phyloP scores from a whole-genome alignment of 1,139 yeast genomes.

The Blastobotrys raffinosifermentans region DNA sequence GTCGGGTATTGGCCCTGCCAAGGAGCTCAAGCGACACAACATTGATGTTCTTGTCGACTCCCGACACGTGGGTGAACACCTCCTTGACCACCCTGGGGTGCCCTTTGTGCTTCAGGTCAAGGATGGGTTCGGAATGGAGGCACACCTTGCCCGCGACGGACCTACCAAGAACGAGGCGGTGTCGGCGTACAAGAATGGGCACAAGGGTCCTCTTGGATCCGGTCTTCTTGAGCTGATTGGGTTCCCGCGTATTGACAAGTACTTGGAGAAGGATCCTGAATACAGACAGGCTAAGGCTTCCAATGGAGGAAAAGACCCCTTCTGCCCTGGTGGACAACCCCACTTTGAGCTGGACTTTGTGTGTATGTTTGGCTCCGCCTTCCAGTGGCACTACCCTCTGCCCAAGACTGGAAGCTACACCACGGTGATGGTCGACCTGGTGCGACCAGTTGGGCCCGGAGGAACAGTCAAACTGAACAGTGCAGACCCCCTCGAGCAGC shows the following conservation, averaged over 20 bases:
- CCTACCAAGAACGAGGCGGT: constrained; percentile 13
- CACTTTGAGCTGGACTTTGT: constrained; percentile 26
- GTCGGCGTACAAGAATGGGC: constrained; percentile 15
- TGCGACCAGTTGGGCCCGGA: constrained; percentile 24
- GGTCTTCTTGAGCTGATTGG: constrained; percentile 23
- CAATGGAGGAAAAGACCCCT: constrained; percentile 23
- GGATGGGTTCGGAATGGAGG: constrained; percentile 23
- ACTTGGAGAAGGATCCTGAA: constrained; percentile 19
- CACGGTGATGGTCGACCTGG: constrained; percentile 25
- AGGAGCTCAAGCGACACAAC: constrained; percentile 20
- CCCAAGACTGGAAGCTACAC: constrained; percentile 22
- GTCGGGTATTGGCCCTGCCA: constrained; percentile 27
- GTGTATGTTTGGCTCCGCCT: constrained; percentile 24
- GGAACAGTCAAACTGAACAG: constrained; percentile 25
- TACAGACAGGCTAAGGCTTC: constrained; percentile 22
- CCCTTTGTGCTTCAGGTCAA: constrained; percentile 24
- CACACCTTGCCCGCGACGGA: constrained; percentile 18
- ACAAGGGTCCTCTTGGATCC: constrained; percentile 22
- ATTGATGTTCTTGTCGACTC: constrained; percentile 25
- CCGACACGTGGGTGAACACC: constrained; percentile 27
- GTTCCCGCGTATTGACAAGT: constrained; percentile 17
- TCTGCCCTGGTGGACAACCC: constrained; percentile 25
- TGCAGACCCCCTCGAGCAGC: constrained; percentile 22
- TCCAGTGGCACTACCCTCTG: constrained; percentile 27
- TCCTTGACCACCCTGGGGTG: constrained; percentile 29